A percentile compares a stretch with the other conserved stretches of the same genome.
Conservation (phyloP, 495 filamentous ascomycete genomes). For the Aspergillus affinis region DNA sequence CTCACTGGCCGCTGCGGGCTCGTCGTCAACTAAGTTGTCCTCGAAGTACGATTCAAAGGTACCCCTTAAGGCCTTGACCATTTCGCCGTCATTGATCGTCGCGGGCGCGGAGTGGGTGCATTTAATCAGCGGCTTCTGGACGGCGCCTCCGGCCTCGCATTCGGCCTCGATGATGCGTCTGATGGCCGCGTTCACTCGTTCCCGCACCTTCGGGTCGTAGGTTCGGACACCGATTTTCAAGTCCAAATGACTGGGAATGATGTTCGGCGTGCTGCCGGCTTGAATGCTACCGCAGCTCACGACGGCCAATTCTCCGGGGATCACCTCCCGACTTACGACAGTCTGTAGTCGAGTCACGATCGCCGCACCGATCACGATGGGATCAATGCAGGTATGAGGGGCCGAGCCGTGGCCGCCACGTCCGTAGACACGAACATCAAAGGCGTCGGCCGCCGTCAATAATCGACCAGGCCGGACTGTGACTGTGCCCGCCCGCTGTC, state of each 20-base stretch:
- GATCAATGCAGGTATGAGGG: conserved; percentile 56
- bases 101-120: conserved; percentile 42
- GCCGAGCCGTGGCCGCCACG: conserved; percentile 53
- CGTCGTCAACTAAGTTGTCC: conserved; percentile 25
- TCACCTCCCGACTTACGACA: conserved; percentile 53
- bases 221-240: conserved; percentile 53
- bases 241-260: conserved; percentile 50
- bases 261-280: conserved; percentile 52
- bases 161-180: conserved; percentile 56
- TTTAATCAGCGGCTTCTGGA: conserved; percentile 39
- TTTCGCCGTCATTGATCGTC: conserved; percentile 50
- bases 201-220: conserved; percentile 36
- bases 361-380: conserved; percentile 52
- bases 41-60: conserved; percentile 48
- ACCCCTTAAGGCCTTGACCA: conserved; percentile 36
- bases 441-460: conserved; percentile 41
- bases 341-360: conserved; percentile 56
- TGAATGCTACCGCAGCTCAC: conserved; percentile 54
- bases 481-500: conserved; percentile 42
- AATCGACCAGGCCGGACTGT: conserved; percentile 26
- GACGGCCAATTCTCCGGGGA: conserved; percentile 51
- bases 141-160: conserved; percentile 42
- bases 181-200: conserved; percentile 44
- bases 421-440: conserved; percentile 47
- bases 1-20: conserved; percentile 44